Evolutionary conservation across 345 rosid genomes (phyloP).

Genomic region (Gossypium anomalum): DNA sequence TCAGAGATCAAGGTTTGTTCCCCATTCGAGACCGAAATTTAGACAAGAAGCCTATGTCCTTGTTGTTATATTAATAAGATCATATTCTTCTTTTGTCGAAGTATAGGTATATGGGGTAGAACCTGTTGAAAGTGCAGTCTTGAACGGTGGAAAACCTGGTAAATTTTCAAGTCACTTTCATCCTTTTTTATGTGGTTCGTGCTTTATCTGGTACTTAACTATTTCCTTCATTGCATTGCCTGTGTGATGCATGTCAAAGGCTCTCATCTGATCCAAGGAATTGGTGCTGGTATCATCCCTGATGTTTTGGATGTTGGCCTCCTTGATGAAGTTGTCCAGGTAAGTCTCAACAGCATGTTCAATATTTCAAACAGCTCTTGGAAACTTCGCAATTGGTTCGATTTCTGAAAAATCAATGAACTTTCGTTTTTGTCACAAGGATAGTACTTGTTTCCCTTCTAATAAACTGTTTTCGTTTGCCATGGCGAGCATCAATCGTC

Average conservation of each 20-base stretch:
- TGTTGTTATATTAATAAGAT: neutral
- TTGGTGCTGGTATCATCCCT: slow-evolving; percentile 54
- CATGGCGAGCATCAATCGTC: neutral
- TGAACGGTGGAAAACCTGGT: neutral
- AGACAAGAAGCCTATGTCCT: neutral
- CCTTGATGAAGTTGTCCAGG: slow-evolving; percentile 51
- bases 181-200: neutral
- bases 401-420: neutral
- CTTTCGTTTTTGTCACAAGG: neutral
- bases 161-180: slow-evolving; percentile 1
- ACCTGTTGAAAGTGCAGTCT: slow-evolving; percentile 39
- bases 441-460: no score
- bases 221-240: neutral
- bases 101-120: slow-evolving; percentile 42
- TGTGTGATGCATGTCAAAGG: slow-evolving; percentile 29
- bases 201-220: neutral
- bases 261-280: slow-evolving; percentile 48
- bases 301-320: slow-evolving; percentile 32
- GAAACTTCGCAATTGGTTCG: neutral
- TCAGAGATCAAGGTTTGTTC: neutral
- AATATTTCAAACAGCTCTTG: neutral
- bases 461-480: no score
- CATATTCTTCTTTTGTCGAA: neutral
- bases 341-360: slow-evolving; percentile 22
- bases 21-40: neutral